Evolutionary conservation across 169 alveolate genomes (phyloP).

Genomic region (Cardiosporidium cionae): DNA sequence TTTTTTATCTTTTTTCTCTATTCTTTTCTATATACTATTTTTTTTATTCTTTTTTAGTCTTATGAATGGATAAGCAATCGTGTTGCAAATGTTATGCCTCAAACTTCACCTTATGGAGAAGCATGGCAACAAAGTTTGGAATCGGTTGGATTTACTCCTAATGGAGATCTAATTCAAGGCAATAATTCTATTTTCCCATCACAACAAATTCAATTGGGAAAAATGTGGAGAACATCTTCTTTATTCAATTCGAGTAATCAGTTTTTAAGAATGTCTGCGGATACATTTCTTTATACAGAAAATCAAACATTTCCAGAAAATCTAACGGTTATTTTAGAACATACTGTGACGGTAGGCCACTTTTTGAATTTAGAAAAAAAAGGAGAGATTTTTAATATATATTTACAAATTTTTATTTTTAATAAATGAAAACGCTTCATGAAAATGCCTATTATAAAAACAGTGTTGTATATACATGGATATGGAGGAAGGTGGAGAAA

Average conservation of each 20-base stretch:
- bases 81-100: background rate
- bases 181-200: too few relatives aligned
- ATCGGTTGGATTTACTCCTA: background rate
- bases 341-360: background rate
- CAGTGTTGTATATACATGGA: too few relatives aligned
- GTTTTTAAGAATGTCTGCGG: background rate
- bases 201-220: background rate
- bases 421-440: too few relatives aligned
- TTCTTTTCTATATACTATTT: background rate
- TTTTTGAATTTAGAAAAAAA: too few relatives aligned
- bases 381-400: too few relatives aligned
- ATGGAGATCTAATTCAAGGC: too few relatives aligned
- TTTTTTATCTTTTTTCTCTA: too few relatives aligned
- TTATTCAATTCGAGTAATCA: background rate
- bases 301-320: background rate
- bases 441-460: too few relatives aligned
- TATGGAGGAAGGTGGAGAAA: too few relatives aligned
- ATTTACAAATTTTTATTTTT: too few relatives aligned
- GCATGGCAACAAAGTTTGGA: background rate
- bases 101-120: background rate
- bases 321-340: background rate
- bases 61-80: background rate
- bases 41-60: background rate
- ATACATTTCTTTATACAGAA: background rate
- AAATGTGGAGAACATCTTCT: background rate